A percentile compares a stretch with the other conserved stretches of the same genome.
Evolutionary conservation across 305 asterid genomes (phyloP).

Genomic region (Fraxinus greggii): DNA sequence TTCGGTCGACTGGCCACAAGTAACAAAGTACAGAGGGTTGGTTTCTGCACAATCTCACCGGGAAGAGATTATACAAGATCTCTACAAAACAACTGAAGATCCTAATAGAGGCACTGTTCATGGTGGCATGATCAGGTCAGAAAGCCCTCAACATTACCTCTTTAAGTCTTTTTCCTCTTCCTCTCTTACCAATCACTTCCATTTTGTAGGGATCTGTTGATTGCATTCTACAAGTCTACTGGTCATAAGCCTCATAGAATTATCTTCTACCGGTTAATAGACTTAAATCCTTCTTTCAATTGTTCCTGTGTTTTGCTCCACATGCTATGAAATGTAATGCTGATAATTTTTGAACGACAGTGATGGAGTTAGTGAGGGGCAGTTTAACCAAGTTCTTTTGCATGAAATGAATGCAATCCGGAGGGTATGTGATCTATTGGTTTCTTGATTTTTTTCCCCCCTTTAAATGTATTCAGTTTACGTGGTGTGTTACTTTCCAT

Average conservation of each 20-base stretch:
- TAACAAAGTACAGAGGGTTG: constrained; percentile 60
- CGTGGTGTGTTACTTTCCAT: neutral
- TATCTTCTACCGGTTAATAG: constrained; percentile 63
- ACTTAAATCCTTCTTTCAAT: neutral
- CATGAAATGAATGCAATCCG: constrained; percentile 69
- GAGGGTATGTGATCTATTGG: constrained; percentile 34
- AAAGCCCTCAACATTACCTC: neutral
- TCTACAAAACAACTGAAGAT: constrained; percentile 32
- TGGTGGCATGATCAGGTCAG: constrained; percentile 77
- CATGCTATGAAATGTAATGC: neutral
- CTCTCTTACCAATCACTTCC: neutral
- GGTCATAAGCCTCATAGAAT: constrained; percentile 54
- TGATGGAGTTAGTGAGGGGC: constrained; percentile 93
- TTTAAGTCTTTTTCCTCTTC: neutral
- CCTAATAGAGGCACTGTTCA: constrained; percentile 36
- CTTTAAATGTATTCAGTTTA: neutral
- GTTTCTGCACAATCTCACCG: constrained; percentile 75
- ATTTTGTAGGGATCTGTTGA: constrained; percentile 56
- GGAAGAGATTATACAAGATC: constrained; percentile 67
- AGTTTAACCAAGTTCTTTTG: constrained; percentile 64
- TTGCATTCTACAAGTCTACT: constrained; percentile 41
- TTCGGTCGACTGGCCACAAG: constrained; percentile 86
- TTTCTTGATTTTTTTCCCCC: neutral
- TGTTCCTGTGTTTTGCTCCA: neutral
- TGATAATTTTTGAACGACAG: constrained; percentile 32